phyloP scores from a whole-genome alignment of 2,329 filamentous ascomycete genomes.

The Hortaea sp. region DNA sequence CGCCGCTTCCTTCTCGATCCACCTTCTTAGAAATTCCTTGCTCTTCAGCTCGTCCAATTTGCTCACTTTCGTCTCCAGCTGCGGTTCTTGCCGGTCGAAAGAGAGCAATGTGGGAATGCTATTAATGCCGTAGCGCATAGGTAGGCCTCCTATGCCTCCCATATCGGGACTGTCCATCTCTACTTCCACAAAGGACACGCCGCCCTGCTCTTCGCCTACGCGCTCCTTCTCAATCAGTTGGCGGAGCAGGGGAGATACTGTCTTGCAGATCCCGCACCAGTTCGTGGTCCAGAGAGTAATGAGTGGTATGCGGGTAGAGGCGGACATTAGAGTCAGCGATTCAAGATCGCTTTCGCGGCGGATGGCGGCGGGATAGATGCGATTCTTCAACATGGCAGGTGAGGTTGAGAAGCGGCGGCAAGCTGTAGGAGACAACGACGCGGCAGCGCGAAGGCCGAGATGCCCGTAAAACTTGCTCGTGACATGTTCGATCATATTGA shows the following conservation, averaged over 20 bases:
- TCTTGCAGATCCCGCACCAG: slow-evolving; percentile 37
- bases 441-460: too few species aligned
- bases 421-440: not conserved
- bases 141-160: slow-evolving; percentile 27
- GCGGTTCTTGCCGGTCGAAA: slow-evolving; percentile 41
- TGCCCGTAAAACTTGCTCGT: too few species aligned
- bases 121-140: slow-evolving; percentile 35
- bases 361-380: slow-evolving; percentile 29
- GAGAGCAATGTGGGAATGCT: slow-evolving; percentile 40
- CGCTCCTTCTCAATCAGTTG: slow-evolving; percentile 34
- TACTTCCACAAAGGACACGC: slow-evolving; percentile 39
- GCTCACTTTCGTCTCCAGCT: slow-evolving; percentile 36
- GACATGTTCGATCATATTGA: too few species aligned
- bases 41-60: slow-evolving; percentile 37
- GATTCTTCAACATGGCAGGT: slow-evolving; percentile 19
- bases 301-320: slow-evolving; percentile 33
- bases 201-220: slow-evolving; percentile 35
- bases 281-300: slow-evolving; percentile 42
- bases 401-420: slow-evolving; percentile 3
- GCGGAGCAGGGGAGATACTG: slow-evolving; percentile 33
- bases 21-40: slow-evolving; percentile 33
- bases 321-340: slow-evolving; percentile 38
- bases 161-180: slow-evolving; percentile 38
- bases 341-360: slow-evolving; percentile 38
- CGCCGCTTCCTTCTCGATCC: slow-evolving; percentile 39